Evolutionary conservation across 306 rosid species (phyloP).

Genomic region (Corylus americana): DNA sequence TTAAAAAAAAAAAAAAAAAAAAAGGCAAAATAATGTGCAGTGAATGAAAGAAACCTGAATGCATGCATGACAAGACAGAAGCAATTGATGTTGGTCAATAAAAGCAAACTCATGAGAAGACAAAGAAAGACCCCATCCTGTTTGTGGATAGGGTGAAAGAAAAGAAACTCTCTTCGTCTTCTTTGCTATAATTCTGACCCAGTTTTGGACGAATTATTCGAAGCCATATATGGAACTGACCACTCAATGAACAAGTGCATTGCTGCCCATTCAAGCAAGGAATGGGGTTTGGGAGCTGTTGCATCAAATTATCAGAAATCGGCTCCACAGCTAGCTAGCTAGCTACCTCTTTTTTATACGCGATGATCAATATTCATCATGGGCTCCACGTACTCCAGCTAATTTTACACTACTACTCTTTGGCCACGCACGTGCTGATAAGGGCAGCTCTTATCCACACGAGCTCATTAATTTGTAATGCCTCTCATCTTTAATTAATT

Average conservation of each 20-base stretch:
- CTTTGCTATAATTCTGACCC: not conserved
- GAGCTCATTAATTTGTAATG: not conserved
- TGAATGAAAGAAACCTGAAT: no score
- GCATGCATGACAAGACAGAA: slow-evolving; percentile 29
- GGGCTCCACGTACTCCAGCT: no score
- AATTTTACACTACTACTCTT: not conserved
- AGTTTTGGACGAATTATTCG: not conserved
- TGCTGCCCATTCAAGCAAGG: slow-evolving; percentile 44
- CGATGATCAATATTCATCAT: no score
- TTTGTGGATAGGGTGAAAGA: slow-evolving; percentile 26
- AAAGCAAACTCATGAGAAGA: slow-evolving; percentile 28
- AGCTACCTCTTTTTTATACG: no score
- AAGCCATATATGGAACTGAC: slow-evolving; percentile 37
- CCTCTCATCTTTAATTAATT: no score
- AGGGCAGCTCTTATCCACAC: slow-evolving; percentile 35
- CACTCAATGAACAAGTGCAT: slow-evolving; percentile 31
- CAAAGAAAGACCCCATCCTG: slow-evolving; percentile 33
- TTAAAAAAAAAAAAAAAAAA: no score
- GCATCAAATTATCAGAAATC: no score
- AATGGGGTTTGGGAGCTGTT: slow-evolving; percentile 41
- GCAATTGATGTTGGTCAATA: not conserved
- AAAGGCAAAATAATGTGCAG: no score
- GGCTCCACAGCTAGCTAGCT: no score
- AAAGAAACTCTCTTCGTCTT: slow-evolving; percentile 1
- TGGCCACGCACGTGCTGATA: slow-evolving; percentile 24